Percentiles rank a stretch among this genome's conserved stretches.
Evolutionary conservation across 352 stramenopile species (phyloP).

Genomic region (Globisporangium recalcitrans): DNA sequence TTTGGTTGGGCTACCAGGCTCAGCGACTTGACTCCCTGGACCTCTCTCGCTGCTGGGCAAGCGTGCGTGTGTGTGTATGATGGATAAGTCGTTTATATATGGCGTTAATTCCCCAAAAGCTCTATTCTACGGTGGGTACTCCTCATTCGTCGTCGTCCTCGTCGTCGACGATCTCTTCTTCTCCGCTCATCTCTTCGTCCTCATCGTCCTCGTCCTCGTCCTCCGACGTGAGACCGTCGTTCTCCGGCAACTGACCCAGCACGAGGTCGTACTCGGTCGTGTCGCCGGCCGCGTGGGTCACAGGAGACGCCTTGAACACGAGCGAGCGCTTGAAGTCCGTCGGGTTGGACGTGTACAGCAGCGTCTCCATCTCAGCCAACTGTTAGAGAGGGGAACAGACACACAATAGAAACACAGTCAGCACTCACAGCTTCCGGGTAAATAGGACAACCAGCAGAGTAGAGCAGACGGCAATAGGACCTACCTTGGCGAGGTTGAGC

Average conservation of each 20-base stretch:
- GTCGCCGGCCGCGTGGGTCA: slow-evolving; percentile 56
- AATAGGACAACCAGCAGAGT: background rate
- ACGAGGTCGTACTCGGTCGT: slow-evolving; percentile 82
- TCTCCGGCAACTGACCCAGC: slow-evolving; percentile 71
- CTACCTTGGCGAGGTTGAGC: slow-evolving; percentile 53
- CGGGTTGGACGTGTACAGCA: slow-evolving; percentile 59
- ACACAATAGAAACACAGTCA: slow-evolving; percentile 5
- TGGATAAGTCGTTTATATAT: slow-evolving; percentile 13
- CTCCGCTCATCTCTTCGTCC: slow-evolving; percentile 32
- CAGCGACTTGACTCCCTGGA: background rate
- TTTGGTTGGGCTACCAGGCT: background rate
- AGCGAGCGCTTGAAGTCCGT: slow-evolving; percentile 52
- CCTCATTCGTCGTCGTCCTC: slow-evolving; percentile 38
- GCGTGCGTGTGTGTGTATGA: too few relatives aligned
- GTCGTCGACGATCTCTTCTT: slow-evolving; percentile 29
- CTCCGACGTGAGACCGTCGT: slow-evolving; percentile 71
- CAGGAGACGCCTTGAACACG: slow-evolving; percentile 39
- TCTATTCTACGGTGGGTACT: slow-evolving; percentile 13
- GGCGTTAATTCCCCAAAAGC: slow-evolving; percentile 11
- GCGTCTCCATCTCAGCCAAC: slow-evolving; percentile 43
- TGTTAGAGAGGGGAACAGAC: slow-evolving; percentile 16
- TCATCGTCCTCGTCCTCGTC: slow-evolving; percentile 40
- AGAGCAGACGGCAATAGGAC: background rate
- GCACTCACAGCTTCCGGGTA: too few relatives aligned
- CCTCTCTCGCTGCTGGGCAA: too few relatives aligned